Conservation (phyloP, 371 early-diverging fungal genomes). For the Gilbertella persicaria region DNA sequence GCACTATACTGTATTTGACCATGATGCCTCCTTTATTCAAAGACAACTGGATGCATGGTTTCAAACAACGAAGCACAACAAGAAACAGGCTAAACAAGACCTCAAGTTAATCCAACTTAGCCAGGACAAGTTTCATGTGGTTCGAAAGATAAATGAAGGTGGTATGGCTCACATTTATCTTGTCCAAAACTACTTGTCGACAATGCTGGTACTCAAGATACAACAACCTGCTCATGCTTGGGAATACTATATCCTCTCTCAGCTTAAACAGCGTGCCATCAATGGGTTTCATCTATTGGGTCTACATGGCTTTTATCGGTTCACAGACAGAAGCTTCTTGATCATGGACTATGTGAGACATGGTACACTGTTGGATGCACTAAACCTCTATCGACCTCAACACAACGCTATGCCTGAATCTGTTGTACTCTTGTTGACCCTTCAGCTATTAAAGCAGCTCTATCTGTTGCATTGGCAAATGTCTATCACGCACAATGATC, state of each 20-base stretch:
- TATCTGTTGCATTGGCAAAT: constrained; percentile 25
- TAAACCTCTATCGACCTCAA: constrained; percentile 25
- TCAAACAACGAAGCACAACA: not conserved
- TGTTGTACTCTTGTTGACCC: constrained; percentile 29
- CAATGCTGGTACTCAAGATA: constrained; percentile 31
- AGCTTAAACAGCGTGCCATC: constrained; percentile 11
- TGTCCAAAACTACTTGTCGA: constrained; percentile 7
- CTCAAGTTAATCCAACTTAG: constrained; percentile 5
- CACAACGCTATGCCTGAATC: constrained; percentile 35
- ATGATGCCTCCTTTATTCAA: not conserved
- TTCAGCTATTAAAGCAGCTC: constrained; percentile 28
- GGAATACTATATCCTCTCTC: constrained; percentile 48
- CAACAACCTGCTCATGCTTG: constrained; percentile 40
- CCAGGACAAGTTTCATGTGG: constrained; percentile 16
- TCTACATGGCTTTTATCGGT: constrained; percentile 18
- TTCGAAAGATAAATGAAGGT: constrained; percentile 41
- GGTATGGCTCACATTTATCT: constrained; percentile 41
- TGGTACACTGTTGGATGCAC: constrained; percentile 37
- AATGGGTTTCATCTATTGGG: constrained; percentile 1
- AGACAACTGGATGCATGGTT: not conserved
- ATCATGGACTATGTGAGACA: constrained; percentile 26
- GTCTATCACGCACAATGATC: constrained; percentile 46
- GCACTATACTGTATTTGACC: not conserved
- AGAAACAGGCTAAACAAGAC: not conserved
- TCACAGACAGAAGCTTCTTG: constrained; percentile 32